phyloP scores from a whole-genome alignment of 2,329 filamentous ascomycete genomes.

The Fusarium sp. region DNA sequence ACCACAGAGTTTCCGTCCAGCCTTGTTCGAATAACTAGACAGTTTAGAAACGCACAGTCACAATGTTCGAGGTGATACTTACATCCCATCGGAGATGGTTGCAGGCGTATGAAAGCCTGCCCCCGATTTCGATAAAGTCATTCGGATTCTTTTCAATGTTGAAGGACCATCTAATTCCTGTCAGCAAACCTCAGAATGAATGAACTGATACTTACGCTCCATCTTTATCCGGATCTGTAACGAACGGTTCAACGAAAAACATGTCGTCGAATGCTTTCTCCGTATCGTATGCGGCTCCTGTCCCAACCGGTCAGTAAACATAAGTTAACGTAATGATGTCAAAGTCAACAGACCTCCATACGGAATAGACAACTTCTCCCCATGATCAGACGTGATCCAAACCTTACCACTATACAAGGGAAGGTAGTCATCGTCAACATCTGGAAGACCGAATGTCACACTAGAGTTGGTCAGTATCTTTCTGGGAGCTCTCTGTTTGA shows the following conservation, averaged over 20 bases:
- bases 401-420: slow-evolving; percentile 60
- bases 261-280: slow-evolving; percentile 54
- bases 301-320: background rate
- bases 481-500: too few species aligned
- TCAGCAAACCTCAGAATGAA: background rate
- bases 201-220: slow-evolving; percentile 36
- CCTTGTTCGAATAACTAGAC: slow-evolving; percentile 52
- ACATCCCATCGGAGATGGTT: slow-evolving; percentile 53
- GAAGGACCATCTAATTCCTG: slow-evolving; percentile 49
- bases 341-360: slow-evolving; percentile 50
- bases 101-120: slow-evolving; percentile 49
- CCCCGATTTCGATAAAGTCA: slow-evolving; percentile 49
- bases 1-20: slow-evolving; percentile 56
- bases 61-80: slow-evolving; percentile 18
- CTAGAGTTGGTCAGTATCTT: slow-evolving; percentile 29
- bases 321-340: background rate
- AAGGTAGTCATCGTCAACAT: slow-evolving; percentile 50
- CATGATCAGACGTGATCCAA: slow-evolving; percentile 53
- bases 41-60: background rate
- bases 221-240: slow-evolving; percentile 41
- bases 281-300: slow-evolving; percentile 53
- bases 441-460: slow-evolving; percentile 47
- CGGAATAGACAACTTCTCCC: slow-evolving; percentile 55
- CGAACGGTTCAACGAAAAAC: slow-evolving; percentile 47
- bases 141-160: slow-evolving; percentile 42